These are phyloP conservation scores for Coemansia sp. DNA, from an alignment of 192 early-diverging fungal genomes.

Conservation along the genomic window DNA sequence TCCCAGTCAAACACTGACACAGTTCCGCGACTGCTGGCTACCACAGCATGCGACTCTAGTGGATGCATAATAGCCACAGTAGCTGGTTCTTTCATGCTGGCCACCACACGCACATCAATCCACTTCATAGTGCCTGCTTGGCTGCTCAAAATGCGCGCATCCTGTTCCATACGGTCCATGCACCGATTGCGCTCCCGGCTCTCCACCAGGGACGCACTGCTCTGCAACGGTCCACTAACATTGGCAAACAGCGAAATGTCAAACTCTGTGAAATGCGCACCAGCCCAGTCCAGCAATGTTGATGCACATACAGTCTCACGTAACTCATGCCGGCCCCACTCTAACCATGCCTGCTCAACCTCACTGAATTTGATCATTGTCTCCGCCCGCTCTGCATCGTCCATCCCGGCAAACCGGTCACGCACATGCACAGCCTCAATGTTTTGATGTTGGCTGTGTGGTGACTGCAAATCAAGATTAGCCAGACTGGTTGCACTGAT, in stretches of 20 bases:
- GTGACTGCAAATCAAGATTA: slow-evolving; percentile 5
- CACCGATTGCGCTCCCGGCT: slow-evolving; percentile 40
- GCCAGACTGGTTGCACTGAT: slow-evolving; percentile 14
- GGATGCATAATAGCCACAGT: slow-evolving; percentile 67
- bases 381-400: slow-evolving; percentile 11
- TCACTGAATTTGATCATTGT: slow-evolving; percentile 3
- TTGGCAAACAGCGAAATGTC: slow-evolving; percentile 16
- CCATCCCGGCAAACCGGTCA: slow-evolving; percentile 22
- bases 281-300: slow-evolving; percentile 50
- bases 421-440: neutral
- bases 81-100: slow-evolving; percentile 5
- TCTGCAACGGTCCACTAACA: slow-evolving; percentile 24
- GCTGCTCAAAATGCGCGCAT: slow-evolving; percentile 22
- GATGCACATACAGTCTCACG: slow-evolving; percentile 32
- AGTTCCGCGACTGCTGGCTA: slow-evolving; percentile 68
- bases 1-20: slow-evolving; percentile 55
- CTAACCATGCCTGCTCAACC: slow-evolving; percentile 41
- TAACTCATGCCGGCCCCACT: slow-evolving; percentile 49
- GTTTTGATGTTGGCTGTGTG: neutral
- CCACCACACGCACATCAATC: slow-evolving; percentile 40
- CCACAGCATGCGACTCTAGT: slow-evolving; percentile 81
- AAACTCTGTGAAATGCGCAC: slow-evolving; percentile 52
- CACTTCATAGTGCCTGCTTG: slow-evolving; percentile 30
- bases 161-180: slow-evolving; percentile 29
- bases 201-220: slow-evolving; percentile 46